These are phyloP conservation scores for Cyberlindnera euphorbiae DNA, from an alignment of 805 yeast genomes.

Conservation along the genomic window DNA sequence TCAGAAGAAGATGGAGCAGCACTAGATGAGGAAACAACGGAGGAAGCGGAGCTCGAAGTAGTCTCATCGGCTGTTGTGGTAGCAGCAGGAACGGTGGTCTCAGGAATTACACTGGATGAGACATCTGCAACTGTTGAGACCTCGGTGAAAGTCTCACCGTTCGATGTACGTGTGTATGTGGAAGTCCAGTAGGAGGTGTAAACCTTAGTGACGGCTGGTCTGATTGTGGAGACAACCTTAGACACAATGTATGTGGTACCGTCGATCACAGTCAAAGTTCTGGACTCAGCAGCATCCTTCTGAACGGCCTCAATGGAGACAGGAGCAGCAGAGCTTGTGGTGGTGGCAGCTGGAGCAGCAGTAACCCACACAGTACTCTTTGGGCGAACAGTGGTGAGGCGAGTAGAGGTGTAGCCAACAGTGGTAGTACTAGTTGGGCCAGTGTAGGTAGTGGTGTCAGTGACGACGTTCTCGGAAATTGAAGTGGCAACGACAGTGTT, in stretches of 20 bases:
- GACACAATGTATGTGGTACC: slow-evolving; percentile 26
- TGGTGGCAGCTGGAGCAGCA: slow-evolving; percentile 17
- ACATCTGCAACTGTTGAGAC: slow-evolving; percentile 4
- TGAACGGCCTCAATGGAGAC: slow-evolving; percentile 1
- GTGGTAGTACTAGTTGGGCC: slow-evolving; percentile 12
- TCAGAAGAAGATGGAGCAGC: not conserved
- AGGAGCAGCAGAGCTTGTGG: slow-evolving; percentile 5
- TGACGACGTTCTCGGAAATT: slow-evolving; percentile 6
- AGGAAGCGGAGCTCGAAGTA: slow-evolving; percentile 5
- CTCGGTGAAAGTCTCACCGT: slow-evolving; percentile 17
- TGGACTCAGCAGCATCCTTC: slow-evolving; percentile 5
- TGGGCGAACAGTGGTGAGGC: slow-evolving; percentile 20
- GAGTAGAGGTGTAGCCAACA: slow-evolving; percentile 20
- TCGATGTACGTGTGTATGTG: slow-evolving; percentile 18
- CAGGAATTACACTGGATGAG: not conserved
- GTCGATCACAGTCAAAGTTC: slow-evolving; percentile 13
- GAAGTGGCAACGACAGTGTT: slow-evolving; percentile 5
- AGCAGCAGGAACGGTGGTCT: slow-evolving; percentile 9
- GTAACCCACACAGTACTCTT: slow-evolving; percentile 25
- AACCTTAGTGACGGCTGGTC: slow-evolving; percentile 22
- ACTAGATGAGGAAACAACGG: slow-evolving; percentile 3
- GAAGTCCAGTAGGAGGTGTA: slow-evolving; percentile 22
- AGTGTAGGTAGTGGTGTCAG: slow-evolving; percentile 14
- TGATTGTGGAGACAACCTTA: slow-evolving; percentile 22
- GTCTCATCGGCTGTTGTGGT: slow-evolving; percentile 5